A percentile compares a stretch with the other conserved stretches of the same genome.
These are phyloP conservation scores for Trapa bicornis DNA, from an alignment of 345 rosid genomes.

Conservation along the genomic window DNA sequence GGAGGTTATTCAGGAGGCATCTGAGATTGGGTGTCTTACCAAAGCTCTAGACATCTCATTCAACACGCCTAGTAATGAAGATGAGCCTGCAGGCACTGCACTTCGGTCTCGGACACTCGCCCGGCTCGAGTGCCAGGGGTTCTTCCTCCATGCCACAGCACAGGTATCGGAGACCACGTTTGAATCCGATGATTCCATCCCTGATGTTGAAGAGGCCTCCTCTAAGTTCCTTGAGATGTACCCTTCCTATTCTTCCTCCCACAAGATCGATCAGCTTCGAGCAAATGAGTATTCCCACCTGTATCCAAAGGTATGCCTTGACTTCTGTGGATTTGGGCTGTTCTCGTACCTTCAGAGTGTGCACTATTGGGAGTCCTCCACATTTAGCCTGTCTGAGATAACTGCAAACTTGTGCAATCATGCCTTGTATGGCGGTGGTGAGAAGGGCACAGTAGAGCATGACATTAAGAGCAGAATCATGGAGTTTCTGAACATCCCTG, in stretches of 20 bases:
- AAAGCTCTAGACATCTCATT: conserved; percentile 74
- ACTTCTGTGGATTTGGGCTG: conserved; percentile 91
- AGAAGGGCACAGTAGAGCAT: conserved; percentile 74
- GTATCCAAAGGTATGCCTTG: conserved; percentile 92
- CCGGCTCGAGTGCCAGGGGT: conserved; percentile 83
- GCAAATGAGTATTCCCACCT: conserved; percentile 67
- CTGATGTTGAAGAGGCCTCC: conserved; percentile 48
- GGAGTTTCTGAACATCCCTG: conserved; percentile 96
- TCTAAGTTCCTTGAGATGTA: conserved; percentile 72
- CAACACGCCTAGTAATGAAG: conserved; percentile 39
- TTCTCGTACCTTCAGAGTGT: conserved; percentile 82
- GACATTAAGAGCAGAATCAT: conserved; percentile 83
- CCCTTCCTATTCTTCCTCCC: conserved; percentile 71
- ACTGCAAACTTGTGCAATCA: conserved; percentile 92
- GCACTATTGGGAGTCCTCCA: conserved; percentile 95
- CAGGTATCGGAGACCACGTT: conserved; percentile 69
- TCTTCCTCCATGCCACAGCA: conserved; percentile 85
- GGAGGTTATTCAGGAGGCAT: conserved; percentile 94
- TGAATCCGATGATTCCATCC: conserved; percentile 61
- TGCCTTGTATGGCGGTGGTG: conserved; percentile 91
- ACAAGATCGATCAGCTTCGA: conserved; percentile 77
- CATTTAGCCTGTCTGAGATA: conserved; percentile 91
- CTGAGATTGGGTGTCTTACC: conserved; percentile 76
- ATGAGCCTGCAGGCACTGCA: conserved; percentile 27
- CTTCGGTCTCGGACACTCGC: conserved; percentile 94